phyloP scores from a whole-genome alignment of 2,329 filamentous ascomycete genomes.

The Penicillium sp. region DNA sequence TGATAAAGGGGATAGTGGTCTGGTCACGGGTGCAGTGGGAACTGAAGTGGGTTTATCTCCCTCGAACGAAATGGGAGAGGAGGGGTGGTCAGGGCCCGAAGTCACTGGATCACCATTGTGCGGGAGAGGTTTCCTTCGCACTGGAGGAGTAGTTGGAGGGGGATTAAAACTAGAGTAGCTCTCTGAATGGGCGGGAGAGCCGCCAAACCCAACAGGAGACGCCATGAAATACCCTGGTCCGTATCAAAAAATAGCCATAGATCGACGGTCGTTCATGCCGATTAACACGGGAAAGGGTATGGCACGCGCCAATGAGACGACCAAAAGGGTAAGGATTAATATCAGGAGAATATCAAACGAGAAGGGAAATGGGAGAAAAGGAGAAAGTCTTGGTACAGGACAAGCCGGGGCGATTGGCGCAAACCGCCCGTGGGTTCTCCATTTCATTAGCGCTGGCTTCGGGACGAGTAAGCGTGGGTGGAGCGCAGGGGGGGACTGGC shows the following conservation, averaged over 20 bases:
- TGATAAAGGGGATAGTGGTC: conserved; percentile 24
- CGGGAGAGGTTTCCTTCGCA: conserved; percentile 56
- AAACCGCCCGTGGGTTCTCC: conserved; percentile 21
- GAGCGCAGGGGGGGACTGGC: conserved; percentile 8
- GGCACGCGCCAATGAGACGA: conserved; percentile 17
- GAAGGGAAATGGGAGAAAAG: conserved; percentile 7
- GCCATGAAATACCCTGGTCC: conserved; percentile 22
- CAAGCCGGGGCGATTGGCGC: conserved; percentile 18
- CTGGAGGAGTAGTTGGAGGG: conserved; percentile 36
- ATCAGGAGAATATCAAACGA: conserved; percentile 9
- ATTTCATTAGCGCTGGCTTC: conserved; percentile 13
- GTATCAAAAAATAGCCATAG: conserved; percentile 27
- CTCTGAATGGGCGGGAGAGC: conserved; percentile 19
- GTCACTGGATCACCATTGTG: conserved; percentile 45
- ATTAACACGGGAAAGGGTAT: conserved; percentile 19
- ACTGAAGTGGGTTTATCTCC: conserved; percentile 24
- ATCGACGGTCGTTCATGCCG: conserved; percentile 26
- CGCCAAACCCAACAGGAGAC: conserved; percentile 16
- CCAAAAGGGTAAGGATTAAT: conserved; percentile 26
- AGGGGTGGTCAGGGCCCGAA: conserved; percentile 22
- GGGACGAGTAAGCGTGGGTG: conserved; percentile 13
- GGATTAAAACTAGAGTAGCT: conserved; percentile 11
- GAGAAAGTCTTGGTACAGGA: conserved; percentile 11
- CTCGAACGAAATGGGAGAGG: conserved; percentile 26
- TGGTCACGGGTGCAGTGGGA: conserved; percentile 17